Evolutionary conservation across 1,284 basidiomycete species (phyloP).

Genomic region (Heterobasidion irregulare): DNA sequence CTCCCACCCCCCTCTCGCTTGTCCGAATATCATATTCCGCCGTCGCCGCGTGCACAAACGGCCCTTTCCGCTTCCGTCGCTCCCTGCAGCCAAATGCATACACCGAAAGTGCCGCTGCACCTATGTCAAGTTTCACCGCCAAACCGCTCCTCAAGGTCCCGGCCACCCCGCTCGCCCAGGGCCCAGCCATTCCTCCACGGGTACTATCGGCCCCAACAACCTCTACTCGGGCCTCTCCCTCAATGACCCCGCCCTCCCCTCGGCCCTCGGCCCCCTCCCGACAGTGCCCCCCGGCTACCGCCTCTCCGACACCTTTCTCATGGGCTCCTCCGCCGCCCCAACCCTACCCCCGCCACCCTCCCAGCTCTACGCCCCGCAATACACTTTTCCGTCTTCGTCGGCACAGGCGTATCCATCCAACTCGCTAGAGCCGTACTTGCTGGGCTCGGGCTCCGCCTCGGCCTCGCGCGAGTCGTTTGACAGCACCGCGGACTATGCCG

Average conservation of each 20-base stretch:
- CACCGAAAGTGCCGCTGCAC: slow-evolving; percentile 73
- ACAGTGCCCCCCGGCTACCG: slow-evolving; percentile 17
- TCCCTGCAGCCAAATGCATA: slow-evolving; percentile 60
- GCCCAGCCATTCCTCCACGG: slow-evolving; percentile 13
- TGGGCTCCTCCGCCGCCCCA: slow-evolving; percentile 13
- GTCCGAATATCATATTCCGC: neutral
- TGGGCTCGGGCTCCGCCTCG: neutral
- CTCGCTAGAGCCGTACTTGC: neutral
- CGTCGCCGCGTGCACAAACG: too few relatives aligned
- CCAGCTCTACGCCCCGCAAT: slow-evolving; percentile 12
- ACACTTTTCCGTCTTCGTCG: slow-evolving; percentile 2
- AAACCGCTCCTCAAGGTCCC: slow-evolving; percentile 68
- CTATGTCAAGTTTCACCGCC: slow-evolving; percentile 80
- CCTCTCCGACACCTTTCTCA: slow-evolving; percentile 21
- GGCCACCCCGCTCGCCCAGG: slow-evolving; percentile 36
- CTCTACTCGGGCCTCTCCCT: slow-evolving; percentile 10
- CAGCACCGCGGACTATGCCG: slow-evolving; percentile 29
- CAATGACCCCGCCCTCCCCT: slow-evolving; percentile 14
- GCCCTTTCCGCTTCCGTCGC: too few relatives aligned
- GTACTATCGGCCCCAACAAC: slow-evolving; percentile 8
- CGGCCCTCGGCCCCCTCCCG: slow-evolving; percentile 16
- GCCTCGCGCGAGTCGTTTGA: slow-evolving; percentile 8
- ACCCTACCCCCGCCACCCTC: slow-evolving; percentile 14
- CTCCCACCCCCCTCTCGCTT: too few relatives aligned
- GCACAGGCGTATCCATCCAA: neutral